Conservation (phyloP, 73 alveolate genomes). For the Breviolum minutum region DNA sequence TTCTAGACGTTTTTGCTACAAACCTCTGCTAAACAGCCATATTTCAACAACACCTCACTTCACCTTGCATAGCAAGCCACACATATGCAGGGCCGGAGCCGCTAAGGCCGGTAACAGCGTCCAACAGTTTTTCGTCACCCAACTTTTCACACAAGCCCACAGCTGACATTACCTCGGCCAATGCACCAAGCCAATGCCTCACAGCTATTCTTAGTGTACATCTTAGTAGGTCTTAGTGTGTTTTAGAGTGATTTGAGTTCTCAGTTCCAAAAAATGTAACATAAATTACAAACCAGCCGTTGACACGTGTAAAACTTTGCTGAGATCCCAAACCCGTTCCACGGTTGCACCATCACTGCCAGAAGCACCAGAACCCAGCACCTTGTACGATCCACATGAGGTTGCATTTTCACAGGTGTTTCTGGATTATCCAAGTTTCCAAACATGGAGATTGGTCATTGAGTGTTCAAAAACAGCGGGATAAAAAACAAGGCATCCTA, state of each 20-base stretch:
- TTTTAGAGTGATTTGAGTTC: too few relatives aligned
- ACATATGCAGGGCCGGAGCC: constrained; percentile 96
- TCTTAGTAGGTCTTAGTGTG: too few relatives aligned
- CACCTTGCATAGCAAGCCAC: background rate
- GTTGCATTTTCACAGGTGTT: background rate
- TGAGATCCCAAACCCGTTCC: constrained; percentile 21
- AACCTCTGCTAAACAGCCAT: too few relatives aligned
- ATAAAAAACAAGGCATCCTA: too few relatives aligned
- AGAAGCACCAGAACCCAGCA: constrained; percentile 58
- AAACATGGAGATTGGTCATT: too few relatives aligned
- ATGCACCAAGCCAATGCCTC: background rate
- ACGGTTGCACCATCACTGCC: constrained; percentile 38
- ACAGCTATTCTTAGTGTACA: too few relatives aligned
- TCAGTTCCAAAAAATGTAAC: too few relatives aligned
- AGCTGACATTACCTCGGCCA: constrained; percentile 83
- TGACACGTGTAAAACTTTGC: background rate
- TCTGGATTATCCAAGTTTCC: too few relatives aligned
- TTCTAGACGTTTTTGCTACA: too few relatives aligned
- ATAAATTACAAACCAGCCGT: background rate
- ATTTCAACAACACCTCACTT: background rate
- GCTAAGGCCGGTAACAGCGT: constrained; percentile 96
- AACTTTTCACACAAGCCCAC: constrained; percentile 81
- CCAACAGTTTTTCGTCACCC: constrained; percentile 92
- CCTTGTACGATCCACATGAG: background rate
- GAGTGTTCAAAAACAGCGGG: too few relatives aligned